A percentile compares a stretch with the other conserved stretches of the same genome.
Conservation (phyloP, 163 green algal genomes). For the Chlamydomonas reinhardtii region DNA sequence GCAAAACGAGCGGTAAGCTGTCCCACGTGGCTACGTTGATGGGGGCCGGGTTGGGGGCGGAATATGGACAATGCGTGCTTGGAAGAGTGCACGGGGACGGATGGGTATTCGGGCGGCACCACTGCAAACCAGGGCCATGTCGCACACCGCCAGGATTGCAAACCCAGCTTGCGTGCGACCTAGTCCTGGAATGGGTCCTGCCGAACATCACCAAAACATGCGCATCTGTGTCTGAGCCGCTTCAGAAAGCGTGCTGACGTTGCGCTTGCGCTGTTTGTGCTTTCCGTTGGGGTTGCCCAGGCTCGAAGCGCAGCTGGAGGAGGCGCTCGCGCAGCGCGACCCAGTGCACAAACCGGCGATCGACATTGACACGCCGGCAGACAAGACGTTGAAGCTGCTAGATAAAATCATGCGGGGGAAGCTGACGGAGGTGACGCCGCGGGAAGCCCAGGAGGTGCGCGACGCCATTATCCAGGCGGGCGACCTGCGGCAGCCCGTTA, state of each 20-base stretch:
- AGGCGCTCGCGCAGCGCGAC: constrained; percentile 60
- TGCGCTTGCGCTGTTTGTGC: too few relatives aligned
- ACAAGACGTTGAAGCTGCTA: constrained; percentile 72
- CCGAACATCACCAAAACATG: too few relatives aligned
- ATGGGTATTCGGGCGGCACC: too few relatives aligned
- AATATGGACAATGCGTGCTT: too few relatives aligned
- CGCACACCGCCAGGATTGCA: too few relatives aligned
- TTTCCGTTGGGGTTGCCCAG: background rate
- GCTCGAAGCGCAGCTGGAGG: constrained; percentile 68
- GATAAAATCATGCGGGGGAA: constrained; percentile 67
- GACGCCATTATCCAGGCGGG: constrained; percentile 61
- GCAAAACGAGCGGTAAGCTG: constrained; percentile 59
- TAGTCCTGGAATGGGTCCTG: too few relatives aligned
- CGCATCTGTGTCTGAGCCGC: too few relatives aligned
- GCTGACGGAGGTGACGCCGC: constrained; percentile 53
- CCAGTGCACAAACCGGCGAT: constrained; percentile 63
- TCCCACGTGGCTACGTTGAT: background rate
- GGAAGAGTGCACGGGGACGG: too few relatives aligned
- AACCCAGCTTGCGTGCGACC: too few relatives aligned
- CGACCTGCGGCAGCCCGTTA: constrained; percentile 70
- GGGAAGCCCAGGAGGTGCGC: constrained; percentile 63
- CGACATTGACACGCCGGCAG: constrained; percentile 69
- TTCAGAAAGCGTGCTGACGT: too few relatives aligned
- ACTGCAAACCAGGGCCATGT: too few relatives aligned
- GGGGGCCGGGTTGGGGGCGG: too few relatives aligned